Evolutionary conservation across 75 land plant species (phyloP), one percentile per base, ranked within the genome.

Genomic region (Adiantum capillusveneris): DNA sequence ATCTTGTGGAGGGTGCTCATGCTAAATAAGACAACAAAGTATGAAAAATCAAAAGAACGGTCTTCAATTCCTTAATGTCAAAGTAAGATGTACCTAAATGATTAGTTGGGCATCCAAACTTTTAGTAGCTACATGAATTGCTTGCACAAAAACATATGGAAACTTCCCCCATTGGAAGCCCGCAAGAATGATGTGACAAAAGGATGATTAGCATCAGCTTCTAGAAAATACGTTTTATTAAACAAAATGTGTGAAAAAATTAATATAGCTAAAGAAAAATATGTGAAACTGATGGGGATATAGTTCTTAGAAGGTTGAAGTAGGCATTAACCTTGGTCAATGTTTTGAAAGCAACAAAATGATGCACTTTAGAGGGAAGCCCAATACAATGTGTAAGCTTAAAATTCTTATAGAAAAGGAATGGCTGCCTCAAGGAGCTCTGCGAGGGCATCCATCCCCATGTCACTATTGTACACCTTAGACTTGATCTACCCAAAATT

Each of bases 381-480:
- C n/a, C n/a, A n/a, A n/a, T n/a, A n/a, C n/a, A n/a, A n/a, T n/a
- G n/a, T n/a, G n/a, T n/a, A n/a, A n/a, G n/a, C n/a, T n/a, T n/a
- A n/a, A n/a, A n/a, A n/a, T n/a, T n/a, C n/a, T n/a, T n/a, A n/a
- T n/a, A n/a, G n/a, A n/a, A n/a, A n/a, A n/a, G n/a, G n/a, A n/a
- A n/a, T n/a, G n/a, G n/a, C n/a, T n/a, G n/a, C n/a, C n/a, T n/a
- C n/a, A 42, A 90, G 98, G 56, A 93, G 89, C n/a, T 89, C 98
- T 58, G 89, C 90, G 6, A 93, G 90, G 43, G 98, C 90, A 75
- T 93, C 98, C 98, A 93, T 93, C 71, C 98, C 98, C 98, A 89
- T 93, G 44, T 83, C 68, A 39, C 96, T 90, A 59, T 93, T 93
- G 60, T 93, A 93, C 18, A 93, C 93, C 59, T 93, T 93, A 73